These are phyloP conservation scores for Coniferiporia sulphurascens DNA, from an alignment of 1,284 basidiomycete genomes.

Conservation along the genomic window DNA sequence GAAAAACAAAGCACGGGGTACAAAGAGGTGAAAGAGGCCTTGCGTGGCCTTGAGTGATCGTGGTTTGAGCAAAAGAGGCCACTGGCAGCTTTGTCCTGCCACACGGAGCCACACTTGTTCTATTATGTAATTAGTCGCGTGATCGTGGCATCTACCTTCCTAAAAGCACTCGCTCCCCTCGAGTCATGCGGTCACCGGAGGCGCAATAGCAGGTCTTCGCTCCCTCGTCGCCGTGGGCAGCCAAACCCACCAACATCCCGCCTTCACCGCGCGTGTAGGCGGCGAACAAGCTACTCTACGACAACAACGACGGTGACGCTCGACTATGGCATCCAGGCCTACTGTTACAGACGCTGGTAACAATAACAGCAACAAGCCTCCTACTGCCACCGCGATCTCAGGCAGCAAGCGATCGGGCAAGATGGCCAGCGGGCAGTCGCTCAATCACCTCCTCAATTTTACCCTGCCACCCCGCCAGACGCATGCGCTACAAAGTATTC, in stretches of 20 bases:
- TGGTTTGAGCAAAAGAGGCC: too few species aligned
- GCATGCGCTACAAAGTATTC: slow-evolving; percentile 49
- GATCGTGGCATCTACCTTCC: not conserved
- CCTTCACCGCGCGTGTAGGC: slow-evolving; percentile 15
- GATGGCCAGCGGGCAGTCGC: slow-evolving; percentile 54
- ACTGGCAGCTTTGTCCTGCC: too few species aligned
- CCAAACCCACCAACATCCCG: not conserved
- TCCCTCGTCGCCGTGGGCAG: not conserved
- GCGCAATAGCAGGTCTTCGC: not conserved
- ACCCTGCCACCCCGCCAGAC: slow-evolving; percentile 74
- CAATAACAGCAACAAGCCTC: slow-evolving; percentile 4
- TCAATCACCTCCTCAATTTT: slow-evolving; percentile 83
- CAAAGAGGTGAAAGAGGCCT: too few species aligned
- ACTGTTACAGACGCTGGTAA: not conserved
- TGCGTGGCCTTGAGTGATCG: too few species aligned
- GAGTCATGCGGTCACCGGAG: not conserved
- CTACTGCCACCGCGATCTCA: not conserved
- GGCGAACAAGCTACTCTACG: not conserved
- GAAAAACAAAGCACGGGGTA: too few species aligned
- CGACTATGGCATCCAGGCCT: not conserved
- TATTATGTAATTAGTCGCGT: not conserved
- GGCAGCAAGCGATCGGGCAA: slow-evolving; percentile 51
- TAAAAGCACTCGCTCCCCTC: not conserved
- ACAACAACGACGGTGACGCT: not conserved
- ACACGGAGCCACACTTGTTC: too few species aligned